Evolutionary conservation across 2,329 filamentous ascomycete genomes (phyloP), one percentile per base, ranked within the genome.

Genomic region (Sporothrix pallida): DNA sequence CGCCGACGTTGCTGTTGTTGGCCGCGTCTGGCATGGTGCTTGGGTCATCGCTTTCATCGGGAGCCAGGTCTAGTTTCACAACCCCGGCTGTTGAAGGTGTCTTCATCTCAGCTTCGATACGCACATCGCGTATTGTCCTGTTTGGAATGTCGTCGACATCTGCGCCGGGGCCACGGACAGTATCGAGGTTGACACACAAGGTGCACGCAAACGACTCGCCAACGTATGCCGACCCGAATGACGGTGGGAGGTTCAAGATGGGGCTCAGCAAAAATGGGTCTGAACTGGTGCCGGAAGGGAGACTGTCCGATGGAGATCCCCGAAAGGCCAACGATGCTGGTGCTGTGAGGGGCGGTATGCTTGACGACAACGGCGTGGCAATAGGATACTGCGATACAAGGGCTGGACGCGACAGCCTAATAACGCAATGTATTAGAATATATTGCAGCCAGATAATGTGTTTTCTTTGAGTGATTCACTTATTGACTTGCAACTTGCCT

Each of bases 151-250:
- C 78, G 76, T 68, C 52, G 0, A 46, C 58, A 67, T 58, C 71
- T 74, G 78, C 76, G 67, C 54, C 75, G 5, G 76, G 54, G 0
- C 20, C 80, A 75, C 78, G 79, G 10, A 79, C 63, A 83, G 83
- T 75, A 83, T 98, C 95, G 81, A 98, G 95, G 84, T 97, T 98
- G n/a, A 93, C 95, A 83, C 95, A 97, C 26, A 98, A 87, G 1
- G 95, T 97, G 83, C 96, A 99, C 76, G 92, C 91, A 83, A 99
- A 98, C 0, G 92, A 94, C 84, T 98, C 95, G 78, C 96, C 96
- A 23, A 98, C 95, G 81, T 98, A 98, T 9, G 95, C 95, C 13
- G 93, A 95, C 62, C 95, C 95, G 81, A 99, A 98, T 0, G 94
- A 92, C 17, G 94, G 91, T 10, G 96, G 95, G 0, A 98, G 90